Evolutionary conservation across 23 red algal species (phyloP).

Genomic region (Gracilaria vermiculophylla): DNA sequence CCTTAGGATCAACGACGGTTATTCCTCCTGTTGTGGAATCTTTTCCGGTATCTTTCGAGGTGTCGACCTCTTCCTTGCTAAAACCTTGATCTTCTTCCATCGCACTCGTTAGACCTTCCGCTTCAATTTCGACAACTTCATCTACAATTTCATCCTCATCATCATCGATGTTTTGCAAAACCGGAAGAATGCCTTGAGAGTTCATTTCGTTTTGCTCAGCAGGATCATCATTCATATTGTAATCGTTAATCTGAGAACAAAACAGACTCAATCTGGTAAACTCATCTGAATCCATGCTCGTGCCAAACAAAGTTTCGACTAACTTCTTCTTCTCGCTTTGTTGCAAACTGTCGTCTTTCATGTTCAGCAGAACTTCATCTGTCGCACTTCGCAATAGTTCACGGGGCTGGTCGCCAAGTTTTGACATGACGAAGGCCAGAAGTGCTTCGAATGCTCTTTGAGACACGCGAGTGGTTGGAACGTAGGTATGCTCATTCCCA

Average conservation of each 20-base stretch:
- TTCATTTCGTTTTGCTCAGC: not conserved
- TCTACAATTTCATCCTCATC: conserved; percentile 67
- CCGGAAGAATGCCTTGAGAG: not conserved
- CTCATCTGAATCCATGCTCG: conserved; percentile 53
- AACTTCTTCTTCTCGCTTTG: conserved; percentile 45
- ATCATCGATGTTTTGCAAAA: conserved; percentile 3
- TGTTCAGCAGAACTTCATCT: conserved; percentile 61
- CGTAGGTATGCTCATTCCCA: conserved; percentile 48
- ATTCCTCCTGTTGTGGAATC: not conserved
- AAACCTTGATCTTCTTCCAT: conserved; percentile 20
- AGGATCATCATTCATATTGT: conserved; percentile 27
- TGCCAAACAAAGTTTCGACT: conserved; percentile 44
- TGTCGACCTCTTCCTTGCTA: conserved; percentile 11
- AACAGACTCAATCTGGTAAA: conserved; percentile 58
- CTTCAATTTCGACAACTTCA: conserved; percentile 77
- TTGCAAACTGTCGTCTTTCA: conserved; percentile 46
- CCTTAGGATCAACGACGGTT: conserved; percentile 25
- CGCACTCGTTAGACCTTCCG: not conserved
- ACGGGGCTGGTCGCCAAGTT: conserved; percentile 82
- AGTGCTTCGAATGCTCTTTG: conserved; percentile 74
- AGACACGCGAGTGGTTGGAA: conserved; percentile 60
- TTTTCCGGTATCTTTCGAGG: not conserved
- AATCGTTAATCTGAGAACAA: conserved; percentile 75
- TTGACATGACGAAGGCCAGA: conserved; percentile 63
- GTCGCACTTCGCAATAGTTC: conserved; percentile 77